Conservation (phyloP, 148 eudicot genomes). For the Arbutus unedo region DNA sequence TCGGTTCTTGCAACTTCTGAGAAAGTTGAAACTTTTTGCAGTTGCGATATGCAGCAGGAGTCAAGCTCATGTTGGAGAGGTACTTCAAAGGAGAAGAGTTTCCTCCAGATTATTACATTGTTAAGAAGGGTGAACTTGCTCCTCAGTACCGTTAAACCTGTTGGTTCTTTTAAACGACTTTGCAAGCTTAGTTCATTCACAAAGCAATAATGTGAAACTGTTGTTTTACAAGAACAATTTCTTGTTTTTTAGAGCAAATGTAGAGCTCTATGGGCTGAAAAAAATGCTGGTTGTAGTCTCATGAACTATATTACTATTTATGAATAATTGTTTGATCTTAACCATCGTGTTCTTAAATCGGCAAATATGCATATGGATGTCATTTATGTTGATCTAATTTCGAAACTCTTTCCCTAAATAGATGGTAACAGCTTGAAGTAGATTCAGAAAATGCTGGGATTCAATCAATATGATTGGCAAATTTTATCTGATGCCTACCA, state of each 20-base stretch:
- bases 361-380: background rate
- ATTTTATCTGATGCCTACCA: too few species aligned
- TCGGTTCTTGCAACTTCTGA: background rate
- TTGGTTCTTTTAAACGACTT: background rate
- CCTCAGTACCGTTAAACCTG: conserved; percentile 65
- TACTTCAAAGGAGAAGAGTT: conserved; percentile 96
- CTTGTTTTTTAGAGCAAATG: background rate
- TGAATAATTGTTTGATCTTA: background rate
- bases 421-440: background rate
- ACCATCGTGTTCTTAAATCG: background rate
- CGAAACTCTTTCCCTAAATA: background rate
- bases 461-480: too few species aligned
- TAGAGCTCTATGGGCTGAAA: too few species aligned
- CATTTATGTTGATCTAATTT: background rate
- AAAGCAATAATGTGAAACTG: background rate
- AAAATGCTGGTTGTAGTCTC: too few species aligned
- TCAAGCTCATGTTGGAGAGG: conserved; percentile 85
- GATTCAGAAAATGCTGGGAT: background rate
- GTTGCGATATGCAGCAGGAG: conserved; percentile 95
- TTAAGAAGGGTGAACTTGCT: conserved; percentile 88
- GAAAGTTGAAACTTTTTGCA: conserved; percentile 31
- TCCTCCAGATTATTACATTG: conserved; percentile 77
- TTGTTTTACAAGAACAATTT: background rate
- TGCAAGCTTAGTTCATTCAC: background rate
- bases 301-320: too few species aligned